Base-by-base conservation (phyloP, 2,329 filamentous ascomycete species). In the Pseudodiploospora longispora region DNA sequence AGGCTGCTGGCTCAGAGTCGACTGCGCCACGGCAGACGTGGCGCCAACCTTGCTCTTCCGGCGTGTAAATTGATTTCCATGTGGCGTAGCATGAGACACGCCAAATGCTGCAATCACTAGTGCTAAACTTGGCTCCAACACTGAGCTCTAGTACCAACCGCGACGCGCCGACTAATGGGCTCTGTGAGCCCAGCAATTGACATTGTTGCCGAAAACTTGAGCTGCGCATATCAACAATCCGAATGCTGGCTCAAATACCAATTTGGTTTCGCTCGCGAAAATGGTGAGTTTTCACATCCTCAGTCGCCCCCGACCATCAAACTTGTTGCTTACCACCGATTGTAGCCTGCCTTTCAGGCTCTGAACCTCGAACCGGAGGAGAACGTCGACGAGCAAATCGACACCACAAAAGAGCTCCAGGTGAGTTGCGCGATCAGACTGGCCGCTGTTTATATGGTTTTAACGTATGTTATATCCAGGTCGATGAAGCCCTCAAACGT, bases 331-430 rank as follows among this genome's bases (percentile, higher is more conserved):
- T 10, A 45, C 47, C 19, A 30, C 41, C 36, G 36, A 46, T 44
- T 47, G 34, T 46, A 80, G 77, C 74, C 77, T 53, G 75, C 80
- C 56, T 97, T 94, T 69, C 81, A 84, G 57, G 87, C 91, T 42
- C 82, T 96, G 64, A 98, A 98, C 62, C 80, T 97, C 66, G 90
- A 96, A 65, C 85, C 87, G 7, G 93, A 96, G 67, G 87, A 94
- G 59, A 87, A 87, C 46, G 72, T 84, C 51, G 89, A 95, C 60
- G 87, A 95, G 56, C 90, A 96, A 65, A 72, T 95, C 58, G 93
- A 98, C 62, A 89, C 93, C 57, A 95, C 90, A 31, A 93, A 91
- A 62, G 91, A 97, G 64, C 82, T 98, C 42, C 90, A 95, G 58
- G 78, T 80, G 51, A 38, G 63, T 55, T 28, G 10, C 4, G 12